Evolutionary conservation across 2,329 filamentous ascomycete species (phyloP).

Genomic region (Penicillium sp.): DNA sequence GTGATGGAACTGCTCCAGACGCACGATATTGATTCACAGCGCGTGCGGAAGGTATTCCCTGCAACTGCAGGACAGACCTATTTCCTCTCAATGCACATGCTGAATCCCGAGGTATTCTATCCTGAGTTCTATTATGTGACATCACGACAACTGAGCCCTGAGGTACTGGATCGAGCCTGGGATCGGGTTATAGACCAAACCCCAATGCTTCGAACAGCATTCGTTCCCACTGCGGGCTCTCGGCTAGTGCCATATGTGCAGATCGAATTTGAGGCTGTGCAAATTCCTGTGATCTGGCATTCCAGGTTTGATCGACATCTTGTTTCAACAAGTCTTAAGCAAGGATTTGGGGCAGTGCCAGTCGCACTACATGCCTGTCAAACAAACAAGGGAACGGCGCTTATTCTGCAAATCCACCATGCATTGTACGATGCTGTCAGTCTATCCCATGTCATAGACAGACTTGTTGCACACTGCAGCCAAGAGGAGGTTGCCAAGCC

Average conservation of each 20-base stretch:
- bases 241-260: slow-evolving; percentile 60
- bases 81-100: slow-evolving; percentile 69
- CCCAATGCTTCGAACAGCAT: slow-evolving; percentile 67
- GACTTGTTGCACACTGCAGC: slow-evolving; percentile 49
- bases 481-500: slow-evolving; percentile 10
- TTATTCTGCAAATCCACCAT: slow-evolving; percentile 70
- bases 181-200: slow-evolving; percentile 52
- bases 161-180: slow-evolving; percentile 61
- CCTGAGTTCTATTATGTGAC: slow-evolving; percentile 66
- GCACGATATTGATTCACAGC: slow-evolving; percentile 42
- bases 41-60: slow-evolving; percentile 62
- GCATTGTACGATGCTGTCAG: slow-evolving; percentile 85
- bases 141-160: slow-evolving; percentile 36
- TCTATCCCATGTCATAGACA: slow-evolving; percentile 61
- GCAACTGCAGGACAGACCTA: slow-evolving; percentile 75
- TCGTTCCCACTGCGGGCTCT: slow-evolving; percentile 53
- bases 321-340: slow-evolving; percentile 9
- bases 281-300: slow-evolving; percentile 35
- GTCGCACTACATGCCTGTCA: slow-evolving; percentile 38
- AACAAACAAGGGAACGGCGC: slow-evolving; percentile 30
- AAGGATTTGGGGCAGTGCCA: slow-evolving; percentile 20
- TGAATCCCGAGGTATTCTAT: slow-evolving; percentile 67
- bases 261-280: slow-evolving; percentile 50
- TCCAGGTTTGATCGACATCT: slow-evolving; percentile 14
- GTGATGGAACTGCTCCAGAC: slow-evolving; percentile 38